These are phyloP conservation scores for Xerocomus brunneocitrinus DNA, from an alignment of 768 basidiomycete species.

Conservation along the genomic window DNA sequence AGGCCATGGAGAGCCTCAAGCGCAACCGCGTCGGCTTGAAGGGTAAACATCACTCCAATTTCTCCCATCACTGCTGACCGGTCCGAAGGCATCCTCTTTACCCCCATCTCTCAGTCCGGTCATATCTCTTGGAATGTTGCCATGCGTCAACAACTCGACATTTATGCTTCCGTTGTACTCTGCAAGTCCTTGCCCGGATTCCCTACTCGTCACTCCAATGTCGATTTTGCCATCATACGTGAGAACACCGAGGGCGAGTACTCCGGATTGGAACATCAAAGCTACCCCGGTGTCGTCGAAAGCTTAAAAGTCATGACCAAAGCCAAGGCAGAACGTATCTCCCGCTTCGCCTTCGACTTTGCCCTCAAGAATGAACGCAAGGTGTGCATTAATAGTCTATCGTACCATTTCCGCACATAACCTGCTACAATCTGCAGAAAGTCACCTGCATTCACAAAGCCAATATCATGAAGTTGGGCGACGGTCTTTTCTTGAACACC, in stretches of 20 bases:
- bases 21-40: conserved; percentile 97
- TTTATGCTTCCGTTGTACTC: conserved; percentile 96
- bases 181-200: conserved; percentile 97
- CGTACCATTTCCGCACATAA: background rate
- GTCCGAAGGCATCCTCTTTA: conserved; percentile 88
- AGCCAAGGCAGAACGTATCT: conserved; percentile 93
- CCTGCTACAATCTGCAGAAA: conserved; percentile 54
- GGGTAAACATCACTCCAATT: conserved; percentile 46
- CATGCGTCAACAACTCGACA: conserved; percentile 99
- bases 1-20: conserved; percentile 97
- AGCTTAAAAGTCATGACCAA: conserved; percentile 95
- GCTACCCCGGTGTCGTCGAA: conserved; percentile 97
- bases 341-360: conserved; percentile 97
- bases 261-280: conserved; percentile 96
- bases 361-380: conserved; percentile 98
- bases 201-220: conserved; percentile 92
- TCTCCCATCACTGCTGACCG: conserved; percentile 2
- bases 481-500: conserved; percentile 97
- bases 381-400: conserved; percentile 38
- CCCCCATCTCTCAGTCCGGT: conserved; percentile 91
- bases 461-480: conserved; percentile 99
- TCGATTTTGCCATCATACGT: conserved; percentile 98
- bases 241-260: conserved; percentile 99
- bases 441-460: conserved; percentile 99
- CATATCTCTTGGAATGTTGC: conserved; percentile 99